Evolutionary conservation across 257 asterid species (phyloP).

Genomic region (Eustoma russellianum): DNA sequence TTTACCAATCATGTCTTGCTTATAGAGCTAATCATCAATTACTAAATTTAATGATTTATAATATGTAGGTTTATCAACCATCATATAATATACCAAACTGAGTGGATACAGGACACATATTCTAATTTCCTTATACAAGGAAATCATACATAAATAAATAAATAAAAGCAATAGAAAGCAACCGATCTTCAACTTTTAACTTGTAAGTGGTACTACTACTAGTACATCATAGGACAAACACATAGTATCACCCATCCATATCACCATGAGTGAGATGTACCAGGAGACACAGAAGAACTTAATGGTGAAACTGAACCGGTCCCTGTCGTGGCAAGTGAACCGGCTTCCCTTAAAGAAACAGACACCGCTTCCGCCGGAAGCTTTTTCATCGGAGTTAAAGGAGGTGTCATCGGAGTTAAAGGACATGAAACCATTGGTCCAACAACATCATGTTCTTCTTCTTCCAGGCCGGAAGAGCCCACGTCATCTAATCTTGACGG

Average conservation of each 20-base stretch:
- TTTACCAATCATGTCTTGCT: no score
- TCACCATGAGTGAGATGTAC: conserved; percentile 54
- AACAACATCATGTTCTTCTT: conserved; percentile 7
- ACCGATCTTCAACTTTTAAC: neutral
- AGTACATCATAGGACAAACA: no score
- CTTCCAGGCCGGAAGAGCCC: conserved; percentile 3
- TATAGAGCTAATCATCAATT: no score
- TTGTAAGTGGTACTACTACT: neutral
- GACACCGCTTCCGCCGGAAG: conserved; percentile 42
- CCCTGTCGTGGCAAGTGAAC: conserved; percentile 23
- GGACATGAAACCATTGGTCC: conserved; percentile 1
- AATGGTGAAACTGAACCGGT: conserved; percentile 31
- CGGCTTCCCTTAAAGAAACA: conserved; percentile 30
- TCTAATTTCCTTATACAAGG: neutral
- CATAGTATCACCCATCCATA: no score
- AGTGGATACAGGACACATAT: conserved; percentile 2
- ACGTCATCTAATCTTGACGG: conserved; percentile 32
- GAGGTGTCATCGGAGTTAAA: conserved; percentile 21
- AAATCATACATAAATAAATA: neutral
- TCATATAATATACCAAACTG: no score
- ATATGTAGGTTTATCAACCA: no score
- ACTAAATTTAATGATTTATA: no score
- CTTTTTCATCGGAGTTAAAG: conserved; percentile 46
- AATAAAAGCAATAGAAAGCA: neutral
- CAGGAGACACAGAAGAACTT: conserved; percentile 33